Evolutionary conservation across 176 grass and related monocot species (phyloP).

Genomic region (Cenchrus purpureus): DNA sequence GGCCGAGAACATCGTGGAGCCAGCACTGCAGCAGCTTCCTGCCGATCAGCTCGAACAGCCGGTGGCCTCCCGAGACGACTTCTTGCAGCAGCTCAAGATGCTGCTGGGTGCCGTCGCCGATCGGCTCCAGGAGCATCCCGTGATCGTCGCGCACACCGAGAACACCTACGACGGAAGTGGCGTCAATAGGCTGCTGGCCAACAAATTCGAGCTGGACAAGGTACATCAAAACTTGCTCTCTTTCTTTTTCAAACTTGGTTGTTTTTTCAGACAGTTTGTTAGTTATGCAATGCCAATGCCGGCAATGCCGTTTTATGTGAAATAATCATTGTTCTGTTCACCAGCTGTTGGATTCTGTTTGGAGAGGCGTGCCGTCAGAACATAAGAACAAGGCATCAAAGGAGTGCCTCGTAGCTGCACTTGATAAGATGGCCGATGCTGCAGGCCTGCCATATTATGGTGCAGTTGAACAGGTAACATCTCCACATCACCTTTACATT

Average conservation of each 20-base stretch:
- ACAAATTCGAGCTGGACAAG: slow-evolving; percentile 84
- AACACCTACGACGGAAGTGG: slow-evolving; percentile 78
- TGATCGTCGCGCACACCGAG: slow-evolving; percentile 88
- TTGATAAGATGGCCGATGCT: slow-evolving; percentile 66
- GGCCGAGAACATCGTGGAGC: slow-evolving; percentile 57
- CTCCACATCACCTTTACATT: neutral
- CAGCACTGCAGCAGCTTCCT: slow-evolving; percentile 52
- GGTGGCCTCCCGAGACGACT: slow-evolving; percentile 48
- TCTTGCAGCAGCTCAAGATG: slow-evolving; percentile 64
- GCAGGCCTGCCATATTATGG: slow-evolving; percentile 63
- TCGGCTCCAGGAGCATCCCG: slow-evolving; percentile 70
- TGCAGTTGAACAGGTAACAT: slow-evolving; percentile 54
- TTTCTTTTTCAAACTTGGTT: too few species aligned
- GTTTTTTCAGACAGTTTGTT: neutral
- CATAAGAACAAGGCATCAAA: slow-evolving; percentile 44
- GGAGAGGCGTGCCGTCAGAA: slow-evolving; percentile 52
- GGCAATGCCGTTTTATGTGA: neutral
- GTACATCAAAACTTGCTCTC: slow-evolving; percentile 26
- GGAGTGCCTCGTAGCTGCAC: slow-evolving; percentile 55
- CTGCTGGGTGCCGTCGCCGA: slow-evolving; percentile 43
- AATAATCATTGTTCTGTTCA: slow-evolving; percentile 1
- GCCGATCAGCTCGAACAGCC: slow-evolving; percentile 46
- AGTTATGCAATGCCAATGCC: neutral
- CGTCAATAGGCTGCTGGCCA: slow-evolving; percentile 68
- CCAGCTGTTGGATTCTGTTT: slow-evolving; percentile 72